Evolutionary conservation across 2,329 filamentous ascomycete species (phyloP).

Genomic region (Exophiala bonariae): DNA sequence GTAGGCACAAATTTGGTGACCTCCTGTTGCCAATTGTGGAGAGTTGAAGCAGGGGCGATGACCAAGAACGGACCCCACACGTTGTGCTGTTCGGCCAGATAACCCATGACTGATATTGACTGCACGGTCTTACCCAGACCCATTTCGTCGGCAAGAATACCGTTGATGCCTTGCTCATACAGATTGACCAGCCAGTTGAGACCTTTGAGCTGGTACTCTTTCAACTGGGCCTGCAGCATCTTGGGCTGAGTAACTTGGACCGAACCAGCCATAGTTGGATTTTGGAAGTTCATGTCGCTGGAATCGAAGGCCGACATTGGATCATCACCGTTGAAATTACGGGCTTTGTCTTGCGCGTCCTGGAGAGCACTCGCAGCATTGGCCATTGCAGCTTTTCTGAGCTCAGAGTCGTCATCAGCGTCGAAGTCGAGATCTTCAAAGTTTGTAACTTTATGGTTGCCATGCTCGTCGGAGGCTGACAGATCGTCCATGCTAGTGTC

Average conservation of each 20-base stretch:
- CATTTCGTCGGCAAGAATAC: slow-evolving; percentile 98
- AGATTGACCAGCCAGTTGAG: slow-evolving; percentile 99
- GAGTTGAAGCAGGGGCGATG: slow-evolving; percentile 89
- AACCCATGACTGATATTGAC: slow-evolving; percentile 98
- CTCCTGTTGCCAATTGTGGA: slow-evolving; percentile 99
- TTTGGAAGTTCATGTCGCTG: slow-evolving; percentile 99
- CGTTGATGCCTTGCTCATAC: slow-evolving; percentile 99
- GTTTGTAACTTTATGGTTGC: slow-evolving; percentile 73
- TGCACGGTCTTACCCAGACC: slow-evolving; percentile 98
- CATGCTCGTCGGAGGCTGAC: slow-evolving; percentile 47
- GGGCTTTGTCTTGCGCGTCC: slow-evolving; percentile 88
- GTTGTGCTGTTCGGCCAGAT: slow-evolving; percentile 93
- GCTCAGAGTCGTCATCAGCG: slow-evolving; percentile 80
- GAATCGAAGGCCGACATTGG: slow-evolving; percentile 78
- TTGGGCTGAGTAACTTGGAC: slow-evolving; percentile 94
- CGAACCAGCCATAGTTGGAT: slow-evolving; percentile 90
- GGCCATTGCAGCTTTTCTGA: slow-evolving; percentile 83
- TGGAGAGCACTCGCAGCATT: slow-evolving; percentile 96
- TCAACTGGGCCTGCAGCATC: slow-evolving; percentile 88
- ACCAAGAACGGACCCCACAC: slow-evolving; percentile 98
- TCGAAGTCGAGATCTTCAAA: slow-evolving; percentile 97
- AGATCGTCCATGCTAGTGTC: slow-evolving; percentile 50
- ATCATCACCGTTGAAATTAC: slow-evolving; percentile 77
- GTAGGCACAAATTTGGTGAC: slow-evolving; percentile 92
- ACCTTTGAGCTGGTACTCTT: slow-evolving; percentile 98